phyloP scores from a whole-genome alignment of 768 basidiomycete genomes.

The Fomitopsis serialis region DNA sequence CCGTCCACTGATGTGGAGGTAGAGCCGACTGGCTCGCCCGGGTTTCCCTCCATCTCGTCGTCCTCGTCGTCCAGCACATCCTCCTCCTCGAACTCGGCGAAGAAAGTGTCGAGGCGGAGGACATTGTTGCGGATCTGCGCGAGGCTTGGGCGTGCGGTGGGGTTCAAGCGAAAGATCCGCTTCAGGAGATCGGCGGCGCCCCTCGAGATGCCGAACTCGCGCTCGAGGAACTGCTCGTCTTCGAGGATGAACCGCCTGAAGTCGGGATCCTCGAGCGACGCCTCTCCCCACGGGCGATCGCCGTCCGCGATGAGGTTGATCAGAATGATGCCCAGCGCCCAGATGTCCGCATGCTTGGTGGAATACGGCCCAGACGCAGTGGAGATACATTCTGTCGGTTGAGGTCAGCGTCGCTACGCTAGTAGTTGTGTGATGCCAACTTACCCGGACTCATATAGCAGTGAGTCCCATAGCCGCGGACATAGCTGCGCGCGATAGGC shows the following conservation, averaged over 20 bases:
- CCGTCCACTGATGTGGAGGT: background rate
- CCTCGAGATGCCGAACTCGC: constrained; percentile 45
- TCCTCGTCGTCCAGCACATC: background rate
- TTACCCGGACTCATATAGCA: constrained; percentile 24
- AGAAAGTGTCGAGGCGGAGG: constrained; percentile 53
- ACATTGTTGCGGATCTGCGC: constrained; percentile 54
- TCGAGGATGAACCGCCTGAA: constrained; percentile 40
- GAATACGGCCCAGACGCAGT: constrained; percentile 10
- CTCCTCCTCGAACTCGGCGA: constrained; percentile 39
- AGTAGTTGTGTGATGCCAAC: background rate
- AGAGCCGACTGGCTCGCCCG: background rate
- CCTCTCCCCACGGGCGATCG: constrained; percentile 45
- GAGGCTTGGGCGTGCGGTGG: constrained; percentile 56
- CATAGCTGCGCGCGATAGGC: constrained; percentile 8
- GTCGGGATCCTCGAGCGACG: constrained; percentile 40
- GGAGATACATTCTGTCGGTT: constrained; percentile 14
- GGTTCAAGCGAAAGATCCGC: constrained; percentile 59
- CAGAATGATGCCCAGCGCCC: constrained; percentile 36
- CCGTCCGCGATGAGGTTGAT: constrained; percentile 43
- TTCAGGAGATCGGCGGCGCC: constrained; percentile 40
- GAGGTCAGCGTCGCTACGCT: background rate
- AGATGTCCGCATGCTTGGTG: constrained; percentile 27
- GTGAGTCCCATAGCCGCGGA: constrained; percentile 19
- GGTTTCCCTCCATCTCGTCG: background rate
- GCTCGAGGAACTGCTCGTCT: constrained; percentile 40